Conservation (phyloP, 192 early-diverging fungal genomes). For the Entomortierella chlamydospora region DNA sequence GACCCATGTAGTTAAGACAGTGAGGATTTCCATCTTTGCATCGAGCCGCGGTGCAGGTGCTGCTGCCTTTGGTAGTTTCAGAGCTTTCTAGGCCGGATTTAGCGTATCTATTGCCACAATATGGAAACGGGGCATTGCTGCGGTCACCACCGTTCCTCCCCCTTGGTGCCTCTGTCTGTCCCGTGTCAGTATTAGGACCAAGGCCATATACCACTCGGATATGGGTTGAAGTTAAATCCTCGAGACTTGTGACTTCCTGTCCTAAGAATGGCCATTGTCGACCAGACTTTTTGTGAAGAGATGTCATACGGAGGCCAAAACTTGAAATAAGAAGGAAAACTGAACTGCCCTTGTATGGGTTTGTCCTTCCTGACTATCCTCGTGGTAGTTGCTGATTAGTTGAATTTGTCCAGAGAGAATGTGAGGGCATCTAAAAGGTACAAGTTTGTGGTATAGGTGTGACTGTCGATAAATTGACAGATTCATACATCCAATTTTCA, state of each 20-base stretch:
- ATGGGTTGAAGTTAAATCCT: slow-evolving; percentile 29
- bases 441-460: background rate
- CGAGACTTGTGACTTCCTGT: slow-evolving; percentile 5
- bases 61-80: background rate
- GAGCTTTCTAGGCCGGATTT: background rate
- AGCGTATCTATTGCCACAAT: slow-evolving; percentile 26
- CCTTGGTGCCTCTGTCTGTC: no score
- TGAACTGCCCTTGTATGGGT: no score
- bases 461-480: no score
- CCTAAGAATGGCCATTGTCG: slow-evolving; percentile 38
- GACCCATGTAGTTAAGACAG: slow-evolving; percentile 50
- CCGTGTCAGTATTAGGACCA: background rate
- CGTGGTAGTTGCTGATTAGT: no score
- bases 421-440: no score
- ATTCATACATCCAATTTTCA: no score
- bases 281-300: slow-evolving; percentile 10
- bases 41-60: slow-evolving; percentile 8
- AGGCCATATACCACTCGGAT: slow-evolving; percentile 30
- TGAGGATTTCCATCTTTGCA: slow-evolving; percentile 54
- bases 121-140: slow-evolving; percentile 7
- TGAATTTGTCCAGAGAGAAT: no score
- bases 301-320: slow-evolving; percentile 9
- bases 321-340: no score
- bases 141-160: background rate
- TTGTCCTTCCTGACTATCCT: no score